Evolutionary conservation across 768 basidiomycete genomes (phyloP), one percentile per base, ranked within the genome.

Genomic region (Chiua virens): DNA sequence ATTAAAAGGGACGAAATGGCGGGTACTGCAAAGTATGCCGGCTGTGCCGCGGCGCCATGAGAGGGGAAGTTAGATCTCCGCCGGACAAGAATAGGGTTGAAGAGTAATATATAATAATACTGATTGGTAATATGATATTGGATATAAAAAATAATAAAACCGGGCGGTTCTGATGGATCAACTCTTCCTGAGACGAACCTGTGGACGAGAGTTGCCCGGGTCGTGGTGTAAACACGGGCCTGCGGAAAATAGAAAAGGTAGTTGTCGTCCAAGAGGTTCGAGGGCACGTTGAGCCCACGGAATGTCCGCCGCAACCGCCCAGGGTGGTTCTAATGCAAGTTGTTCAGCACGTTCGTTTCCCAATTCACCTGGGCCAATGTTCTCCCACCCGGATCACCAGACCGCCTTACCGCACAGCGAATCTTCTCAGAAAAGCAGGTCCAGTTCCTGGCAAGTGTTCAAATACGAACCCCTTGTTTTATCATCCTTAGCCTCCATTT

Each of bases 341-440:
- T 37, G 41, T 50, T 14, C 51, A 53, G 53, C 52, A 54, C 58
- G 54, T 58, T 60, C 47, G 57, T 49, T 63, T 60, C 60, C 61
- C 48, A 36, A 42, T 61, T 48, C 47, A 48, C 50, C 47, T 50
- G 53, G 45, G 25, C 32, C 49, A 56, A 65, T 65, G 66, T 51
- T 62, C 60, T 58, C 57, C 60, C 60, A 67, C 55, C 46, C 67
- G 66, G 66, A 69, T 62, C 65, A 67, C 51, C 63, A 58, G 56
- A 50, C 65, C 55, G 57, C 48, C 47, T 45, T 49, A 55, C 64
- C 61, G 57, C 66, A 55, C 53, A 55, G 60, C 53, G 62, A 55
- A 56, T 44, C 57, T 37, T 38, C 64, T 51, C 58, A 64, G 53
- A 62, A 58, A 44, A 52, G 56, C 48, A 69, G 52, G 25, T 34